phyloP scores from a whole-genome alignment of 371 early-diverging fungal species.

The Chytridium lagenaria region DNA sequence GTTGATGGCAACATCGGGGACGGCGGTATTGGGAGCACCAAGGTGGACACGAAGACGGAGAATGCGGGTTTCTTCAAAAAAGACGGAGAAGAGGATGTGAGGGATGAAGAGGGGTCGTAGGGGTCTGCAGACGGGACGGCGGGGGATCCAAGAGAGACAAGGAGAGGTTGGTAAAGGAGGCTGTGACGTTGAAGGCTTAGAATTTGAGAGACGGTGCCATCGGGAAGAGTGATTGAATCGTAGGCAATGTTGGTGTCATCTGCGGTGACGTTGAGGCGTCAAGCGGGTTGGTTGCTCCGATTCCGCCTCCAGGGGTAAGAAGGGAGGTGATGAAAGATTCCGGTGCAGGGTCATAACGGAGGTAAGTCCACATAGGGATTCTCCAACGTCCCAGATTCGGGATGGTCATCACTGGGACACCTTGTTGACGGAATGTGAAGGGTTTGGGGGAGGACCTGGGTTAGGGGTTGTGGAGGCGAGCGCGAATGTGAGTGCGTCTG shows the following conservation, averaged over 20 bases:
- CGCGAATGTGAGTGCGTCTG: not conserved
- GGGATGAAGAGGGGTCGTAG: too few species aligned
- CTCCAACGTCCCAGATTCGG: slow-evolving; percentile 4
- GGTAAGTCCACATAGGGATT: slow-evolving; percentile 16
- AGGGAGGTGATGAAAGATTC: too few species aligned
- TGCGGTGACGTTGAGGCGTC: not conserved
- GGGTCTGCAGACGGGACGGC: not conserved
- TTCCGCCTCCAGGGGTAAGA: too few species aligned
- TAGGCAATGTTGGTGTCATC: not conserved
- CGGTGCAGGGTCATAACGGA: slow-evolving; percentile 1
- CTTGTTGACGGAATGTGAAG: slow-evolving; percentile 5
- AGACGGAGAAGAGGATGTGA: not conserved
- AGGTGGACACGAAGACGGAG: not conserved
- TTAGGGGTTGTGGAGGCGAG: not conserved
- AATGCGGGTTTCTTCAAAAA: not conserved
- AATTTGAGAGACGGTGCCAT: slow-evolving; percentile 3
- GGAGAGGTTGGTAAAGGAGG: slow-evolving; percentile 1
- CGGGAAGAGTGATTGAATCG: not conserved
- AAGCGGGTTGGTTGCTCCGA: too few species aligned
- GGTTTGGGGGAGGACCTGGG: not conserved
- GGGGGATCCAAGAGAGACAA: not conserved
- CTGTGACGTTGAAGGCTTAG: not conserved
- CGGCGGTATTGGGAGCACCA: not conserved
- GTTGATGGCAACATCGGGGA: not conserved
- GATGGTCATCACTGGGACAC: not conserved